Percentiles rank a stretch among this genome's conserved stretches.
These are phyloP conservation scores for Barnettozyma californica DNA, from an alignment of 805 yeast species.

Conservation along the genomic window DNA sequence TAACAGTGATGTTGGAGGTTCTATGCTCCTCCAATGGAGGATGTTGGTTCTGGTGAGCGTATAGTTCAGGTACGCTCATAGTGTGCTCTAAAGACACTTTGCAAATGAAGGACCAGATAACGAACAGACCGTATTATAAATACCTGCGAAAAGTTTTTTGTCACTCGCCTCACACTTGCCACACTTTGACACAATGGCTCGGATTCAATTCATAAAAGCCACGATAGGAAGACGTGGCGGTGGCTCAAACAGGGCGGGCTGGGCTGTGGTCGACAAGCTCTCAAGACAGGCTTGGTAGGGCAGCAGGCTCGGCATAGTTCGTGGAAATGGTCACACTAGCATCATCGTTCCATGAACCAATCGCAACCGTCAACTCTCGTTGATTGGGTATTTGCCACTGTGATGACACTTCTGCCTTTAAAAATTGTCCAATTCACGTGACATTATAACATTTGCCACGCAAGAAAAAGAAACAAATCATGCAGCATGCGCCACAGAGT, in stretches of 20 bases:
- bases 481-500: not conserved
- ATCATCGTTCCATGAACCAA: not conserved
- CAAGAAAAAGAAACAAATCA: not conserved
- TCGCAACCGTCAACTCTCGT: not conserved
- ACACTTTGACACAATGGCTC: constrained; percentile 12
- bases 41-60: constrained; percentile 2
- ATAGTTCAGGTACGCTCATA: not conserved
- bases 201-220: not conserved
- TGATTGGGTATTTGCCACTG: not conserved
- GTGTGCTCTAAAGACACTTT: not conserved
- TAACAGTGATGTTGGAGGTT: constrained; percentile 1
- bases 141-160: not conserved
- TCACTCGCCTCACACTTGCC: constrained; percentile 10
- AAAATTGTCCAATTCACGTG: constrained; percentile 4
- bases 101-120: not conserved
- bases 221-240: not conserved
- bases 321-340: not conserved
- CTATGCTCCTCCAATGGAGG: constrained; percentile 6
- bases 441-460: not conserved
- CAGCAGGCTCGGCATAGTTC: not conserved
- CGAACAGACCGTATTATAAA: constrained; percentile 1
- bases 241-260: not conserved
- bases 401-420: not conserved
- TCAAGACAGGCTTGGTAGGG: not conserved
- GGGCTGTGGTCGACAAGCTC: not conserved